These are phyloP conservation scores for Scedosporium boydii DNA, from an alignment of 2,329 filamentous ascomycete species.

Conservation along the genomic window DNA sequence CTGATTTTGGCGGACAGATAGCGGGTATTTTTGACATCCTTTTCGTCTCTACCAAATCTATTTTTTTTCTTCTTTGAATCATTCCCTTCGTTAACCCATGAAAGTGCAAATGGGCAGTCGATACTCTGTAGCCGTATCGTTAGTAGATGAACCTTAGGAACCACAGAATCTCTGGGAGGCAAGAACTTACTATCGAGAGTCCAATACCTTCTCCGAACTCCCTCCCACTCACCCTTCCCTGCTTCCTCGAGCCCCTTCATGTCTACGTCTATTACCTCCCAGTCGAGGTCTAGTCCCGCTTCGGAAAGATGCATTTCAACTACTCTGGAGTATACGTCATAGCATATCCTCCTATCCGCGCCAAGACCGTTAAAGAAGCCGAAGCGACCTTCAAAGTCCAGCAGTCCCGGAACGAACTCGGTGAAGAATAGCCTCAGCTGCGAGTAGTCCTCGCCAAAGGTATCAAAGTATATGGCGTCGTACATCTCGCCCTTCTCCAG, in stretches of 20 bases:
- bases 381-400: conserved; percentile 65
- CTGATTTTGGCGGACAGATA: conserved; percentile 7
- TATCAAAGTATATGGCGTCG: conserved; percentile 94
- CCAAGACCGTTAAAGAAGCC: conserved; percentile 89
- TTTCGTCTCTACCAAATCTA: not conserved
- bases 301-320: conserved; percentile 86
- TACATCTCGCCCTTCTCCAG: conserved; percentile 61
- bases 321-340: conserved; percentile 91
- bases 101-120: conserved; percentile 66
- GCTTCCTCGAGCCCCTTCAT: conserved; percentile 53
- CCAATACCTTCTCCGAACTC: conserved; percentile 85
- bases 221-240: conserved; percentile 73
- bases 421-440: conserved; percentile 81
- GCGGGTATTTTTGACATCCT: not conserved
- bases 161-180: conserved; percentile 1
- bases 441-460: conserved; percentile 87
- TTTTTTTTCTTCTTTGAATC: not conserved
- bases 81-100: conserved; percentile 39
- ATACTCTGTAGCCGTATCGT: conserved; percentile 43
- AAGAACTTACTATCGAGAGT: conserved; percentile 58
- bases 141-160: conserved; percentile 8
- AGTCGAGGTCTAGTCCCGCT: conserved; percentile 81
- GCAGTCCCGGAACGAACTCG: conserved; percentile 71
- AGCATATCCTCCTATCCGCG: conserved; percentile 84
- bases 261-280: conserved; percentile 69